Evolutionary conservation across 2,329 filamentous ascomycete genomes (phyloP), one percentile per base, ranked within the genome.

Genomic region (Thielaviopsis musarum): DNA sequence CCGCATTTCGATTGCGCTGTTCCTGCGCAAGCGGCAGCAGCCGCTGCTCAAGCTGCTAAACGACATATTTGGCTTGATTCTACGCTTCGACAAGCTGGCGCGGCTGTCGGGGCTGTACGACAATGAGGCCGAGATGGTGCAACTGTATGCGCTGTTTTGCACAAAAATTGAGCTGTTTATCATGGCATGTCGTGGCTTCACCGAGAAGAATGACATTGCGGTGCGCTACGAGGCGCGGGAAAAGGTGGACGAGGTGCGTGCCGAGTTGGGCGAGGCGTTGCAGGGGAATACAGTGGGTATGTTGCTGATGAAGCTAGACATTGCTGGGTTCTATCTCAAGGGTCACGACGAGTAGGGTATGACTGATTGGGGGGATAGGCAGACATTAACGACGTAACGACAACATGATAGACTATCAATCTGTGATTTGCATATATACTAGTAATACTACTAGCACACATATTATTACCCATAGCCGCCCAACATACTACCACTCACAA

Each of bases 131-230:
- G 66, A 70, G 34, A 64, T 70, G 0, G 64, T 66, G 52, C 70
- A 75, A 19, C 67, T 91, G 15, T 88, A 91, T 67, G 68, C 70
- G 2, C 73, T 73, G 34, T 88, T 94, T 65, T 78, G 77, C 66
- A 87, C 83, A 68, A 88, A 89, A 65, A 77, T 88, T 0, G 77
- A 81, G 26, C 79, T 87, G 0, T 93, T 95, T 65, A 76, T 93
- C 60, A 84, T 75, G 54, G 87, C 87, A 1, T 93, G 81, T 68
- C 79, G 76, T 61, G 83, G 77, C 1, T 74, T 86, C 66, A 82
- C 76, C 51, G 87, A 83, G 67, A 88, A 80, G 77, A 79, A 73
- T 55, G 76, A 71, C 22, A 74, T 72, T 69, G 74, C 63, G 66
- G 69, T 60, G 60, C 73, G 67, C 64, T 66, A 64, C 41, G 66